Evolutionary conservation across 352 stramenopile species (phyloP), one percentile per base, ranked within the genome.

Genomic region (Phytophthora aleatoria): DNA sequence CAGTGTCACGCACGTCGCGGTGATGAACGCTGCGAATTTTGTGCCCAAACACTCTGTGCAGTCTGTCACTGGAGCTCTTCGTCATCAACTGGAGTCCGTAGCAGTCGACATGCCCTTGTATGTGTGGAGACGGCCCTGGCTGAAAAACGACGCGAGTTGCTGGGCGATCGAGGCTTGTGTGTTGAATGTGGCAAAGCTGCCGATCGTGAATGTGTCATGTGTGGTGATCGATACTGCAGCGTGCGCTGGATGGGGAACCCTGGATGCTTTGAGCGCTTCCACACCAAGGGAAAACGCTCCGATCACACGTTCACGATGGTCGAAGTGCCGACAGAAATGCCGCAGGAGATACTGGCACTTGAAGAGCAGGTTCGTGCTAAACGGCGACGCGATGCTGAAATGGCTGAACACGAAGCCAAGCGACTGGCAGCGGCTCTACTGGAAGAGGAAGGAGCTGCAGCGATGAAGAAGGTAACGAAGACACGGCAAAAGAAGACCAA

Each of bases 201-300:
- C 3, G 87, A 95, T 61, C 83, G 87, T 5, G 60, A 74, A 62
- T 95, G 87, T 31, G 57, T 54, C 24, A 78, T 57, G 9, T 95
- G 87, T 42, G 79, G 77, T 30, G 87, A 95, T 53, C 72, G 75
- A 13, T 95, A 95, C 65, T 95, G 85, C 65, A 95, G 87, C 51
- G 84, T 88, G 16, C 82, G 81, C 16, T 92, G 87, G 84, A 93
- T 93, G 82, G 86, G 86, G 35, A 90, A 95, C 63, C 64, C 85
- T 5, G 86, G 85, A 11, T 95, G 86, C 64, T 95, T 95, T 62
- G 84, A 95, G 69, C 71, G 77, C 27, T 95, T 92, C 64, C 86
- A 95, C 55, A 69, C 54, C 35, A 91, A 90, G 31, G 86, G 84
- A 35, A 85, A 83, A 57, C 82, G 86, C 33, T 74, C 74, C 3